A percentile compares a stretch with the other conserved stretches of the same genome.
Conservation (phyloP, 2,329 filamentous ascomycete genomes). For the Arthroderma sp. region DNA sequence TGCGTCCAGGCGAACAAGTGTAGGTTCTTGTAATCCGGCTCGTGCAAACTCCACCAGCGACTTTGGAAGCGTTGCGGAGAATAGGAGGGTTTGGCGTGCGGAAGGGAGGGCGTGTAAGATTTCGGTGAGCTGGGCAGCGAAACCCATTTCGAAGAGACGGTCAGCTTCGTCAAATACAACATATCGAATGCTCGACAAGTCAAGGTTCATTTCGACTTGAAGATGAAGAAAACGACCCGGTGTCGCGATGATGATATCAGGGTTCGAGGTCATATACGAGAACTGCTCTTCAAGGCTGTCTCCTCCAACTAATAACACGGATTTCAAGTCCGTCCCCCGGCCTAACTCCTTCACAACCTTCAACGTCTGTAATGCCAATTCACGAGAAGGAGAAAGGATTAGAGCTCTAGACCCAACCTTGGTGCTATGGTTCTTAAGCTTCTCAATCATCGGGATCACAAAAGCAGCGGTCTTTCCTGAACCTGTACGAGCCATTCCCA, state of each 20-base stretch:
- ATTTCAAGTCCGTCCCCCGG: constrained; percentile 78
- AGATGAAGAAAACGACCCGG: constrained; percentile 92
- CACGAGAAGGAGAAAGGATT: constrained; percentile 82
- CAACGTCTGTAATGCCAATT: constrained; percentile 84
- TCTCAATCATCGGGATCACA: constrained; percentile 96
- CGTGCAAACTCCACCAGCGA: constrained; percentile 92
- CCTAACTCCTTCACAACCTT: constrained; percentile 94
- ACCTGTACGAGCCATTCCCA: constrained; percentile 97
- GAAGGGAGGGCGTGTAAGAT: constrained; percentile 79
- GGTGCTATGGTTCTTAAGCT: constrained; percentile 73
- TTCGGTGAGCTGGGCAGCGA: constrained; percentile 81
- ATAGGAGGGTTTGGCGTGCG: constrained; percentile 78
- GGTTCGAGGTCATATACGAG: constrained; percentile 79
- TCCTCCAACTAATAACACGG: constrained; percentile 82
- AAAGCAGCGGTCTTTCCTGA: constrained; percentile 98
- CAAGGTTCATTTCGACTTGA: constrained; percentile 89
- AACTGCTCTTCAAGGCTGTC: constrained; percentile 96
- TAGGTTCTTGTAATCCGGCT: constrained; percentile 84
- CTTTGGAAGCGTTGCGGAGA: constrained; percentile 88
- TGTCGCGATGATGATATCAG: constrained; percentile 93
- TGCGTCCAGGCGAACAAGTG: constrained; percentile 76
- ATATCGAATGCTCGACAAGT: constrained; percentile 82
- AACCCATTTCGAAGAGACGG: constrained; percentile 96
- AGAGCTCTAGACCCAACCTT: constrained; percentile 76
- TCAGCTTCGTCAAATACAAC: constrained; percentile 98